phyloP scores from a whole-genome alignment of 164 flowering plant species.

The Aristolochia fimbriata region DNA sequence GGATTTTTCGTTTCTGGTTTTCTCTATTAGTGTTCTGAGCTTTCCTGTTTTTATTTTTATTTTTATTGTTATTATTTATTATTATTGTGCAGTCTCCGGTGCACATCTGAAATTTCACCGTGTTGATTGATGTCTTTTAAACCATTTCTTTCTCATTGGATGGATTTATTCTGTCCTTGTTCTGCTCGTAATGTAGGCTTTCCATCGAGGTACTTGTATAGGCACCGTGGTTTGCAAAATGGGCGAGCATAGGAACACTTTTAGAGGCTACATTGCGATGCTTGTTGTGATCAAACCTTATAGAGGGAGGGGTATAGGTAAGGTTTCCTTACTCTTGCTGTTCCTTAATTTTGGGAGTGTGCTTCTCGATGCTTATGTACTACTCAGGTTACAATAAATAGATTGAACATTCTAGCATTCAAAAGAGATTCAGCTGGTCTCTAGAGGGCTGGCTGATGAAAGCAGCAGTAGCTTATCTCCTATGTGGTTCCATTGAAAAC shows the following conservation, averaged over 20 bases:
- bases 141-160: background rate
- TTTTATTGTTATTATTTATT: no score
- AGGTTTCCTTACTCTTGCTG: background rate
- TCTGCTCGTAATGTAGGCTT: conserved; percentile 42
- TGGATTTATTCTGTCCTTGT: background rate
- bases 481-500: no score
- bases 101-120: background rate
- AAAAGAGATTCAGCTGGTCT: no score
- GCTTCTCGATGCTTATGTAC: no score
- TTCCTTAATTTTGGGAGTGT: no score
- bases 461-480: no score
- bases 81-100: no score
- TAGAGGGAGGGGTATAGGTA: conserved; percentile 90
- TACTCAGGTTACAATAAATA: no score
- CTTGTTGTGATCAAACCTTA: conserved; percentile 90
- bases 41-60: background rate
- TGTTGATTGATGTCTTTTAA: background rate
- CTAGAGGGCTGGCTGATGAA: no score
- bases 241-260: conserved; percentile 85
- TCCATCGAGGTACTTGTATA: conserved; percentile 70
- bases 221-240: conserved; percentile 97
- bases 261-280: conserved; percentile 97
- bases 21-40: background rate
- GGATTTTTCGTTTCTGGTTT: background rate
- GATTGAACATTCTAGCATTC: no score